Evolutionary conservation across 1,139 yeast genomes (phyloP), one percentile per base, ranked within the genome.

Genomic region (Kodamaea suecica): DNA sequence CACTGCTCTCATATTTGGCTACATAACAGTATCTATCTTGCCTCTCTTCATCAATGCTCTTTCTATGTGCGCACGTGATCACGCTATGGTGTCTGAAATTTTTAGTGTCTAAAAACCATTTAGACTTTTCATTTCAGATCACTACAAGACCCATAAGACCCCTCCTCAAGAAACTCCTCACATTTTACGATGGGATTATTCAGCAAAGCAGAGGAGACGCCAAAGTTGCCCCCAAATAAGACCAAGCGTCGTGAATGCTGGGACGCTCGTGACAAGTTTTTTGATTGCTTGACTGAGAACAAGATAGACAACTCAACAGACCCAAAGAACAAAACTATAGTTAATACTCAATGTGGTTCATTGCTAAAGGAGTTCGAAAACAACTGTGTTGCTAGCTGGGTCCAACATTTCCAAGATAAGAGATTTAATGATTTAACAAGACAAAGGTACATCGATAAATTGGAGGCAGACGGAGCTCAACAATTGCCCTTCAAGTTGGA

Each of bases 401-500:
- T 47, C 41, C 62, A 68, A 41, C 69, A 70, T 41, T 70, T 70
- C 48, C 76, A 70, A 43, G 73, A 70, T 37, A 70, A 70, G 51
- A 56, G 76, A 40, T 68, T 55, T 43, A 68, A 61, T 41, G 76
- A 70, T 44, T 50, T 69, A 43, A 54, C 59, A 27, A 59, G 74
- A 48, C 61, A 61, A 27, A 60, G 69, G 44, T 69, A 68, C 43
- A 67, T 70, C 32, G 60, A 53, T 23, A 64, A 68, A 49, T 56
- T 70, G 37, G 68, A 70, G 45, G 61, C 70, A 4, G 75, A 70
- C 45, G 75, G 75, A 7, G 76, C 75, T 9, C 63, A 68, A 48
- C 73, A 66, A 30, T 60, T 70, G 37, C 75, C 76, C 5, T 67
- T 70, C 50, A 70, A 66, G 47, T 57, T 69, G 52, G 71, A 48